phyloP scores from a whole-genome alignment of 495 filamentous ascomycete genomes.

The Penicillium waksmanii region DNA sequence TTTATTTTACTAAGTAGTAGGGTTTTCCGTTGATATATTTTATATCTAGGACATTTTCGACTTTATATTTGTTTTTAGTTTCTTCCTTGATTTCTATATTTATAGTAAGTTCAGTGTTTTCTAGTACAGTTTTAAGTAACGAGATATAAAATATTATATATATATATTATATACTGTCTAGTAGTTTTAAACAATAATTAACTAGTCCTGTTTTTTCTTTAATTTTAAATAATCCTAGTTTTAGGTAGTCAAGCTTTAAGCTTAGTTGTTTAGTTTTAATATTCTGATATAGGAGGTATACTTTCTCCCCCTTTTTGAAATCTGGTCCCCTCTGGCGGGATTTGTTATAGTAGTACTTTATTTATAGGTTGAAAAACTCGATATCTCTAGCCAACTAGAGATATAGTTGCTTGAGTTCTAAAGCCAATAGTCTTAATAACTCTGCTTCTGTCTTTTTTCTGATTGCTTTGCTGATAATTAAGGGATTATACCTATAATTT shows the following conservation, averaged over 20 bases:
- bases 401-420: neutral
- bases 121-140: neutral
- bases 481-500: constrained; percentile 16
- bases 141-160: constrained; percentile 11
- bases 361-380: neutral
- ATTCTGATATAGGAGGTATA: constrained; percentile 6
- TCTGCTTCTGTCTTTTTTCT: neutral
- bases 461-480: neutral
- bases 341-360: neutral
- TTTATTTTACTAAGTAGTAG: constrained; percentile 12
- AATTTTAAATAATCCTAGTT: constrained; percentile 13
- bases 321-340: neutral
- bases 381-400: neutral
- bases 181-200: constrained; percentile 16
- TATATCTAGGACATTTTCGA: constrained; percentile 4
- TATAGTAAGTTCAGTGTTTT: constrained; percentile 9
- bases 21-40: neutral
- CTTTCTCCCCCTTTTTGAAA: constrained; percentile 7
- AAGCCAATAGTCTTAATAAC: neutral
- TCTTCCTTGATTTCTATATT: constrained; percentile 13
- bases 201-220: constrained; percentile 13
- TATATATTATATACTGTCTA: constrained; percentile 7
- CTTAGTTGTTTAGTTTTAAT: constrained; percentile 14
- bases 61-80: constrained; percentile 10
- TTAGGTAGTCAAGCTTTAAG: constrained; percentile 9